Conservation (phyloP, 495 filamentous ascomycete species). For the Neurospora sp. region DNA sequence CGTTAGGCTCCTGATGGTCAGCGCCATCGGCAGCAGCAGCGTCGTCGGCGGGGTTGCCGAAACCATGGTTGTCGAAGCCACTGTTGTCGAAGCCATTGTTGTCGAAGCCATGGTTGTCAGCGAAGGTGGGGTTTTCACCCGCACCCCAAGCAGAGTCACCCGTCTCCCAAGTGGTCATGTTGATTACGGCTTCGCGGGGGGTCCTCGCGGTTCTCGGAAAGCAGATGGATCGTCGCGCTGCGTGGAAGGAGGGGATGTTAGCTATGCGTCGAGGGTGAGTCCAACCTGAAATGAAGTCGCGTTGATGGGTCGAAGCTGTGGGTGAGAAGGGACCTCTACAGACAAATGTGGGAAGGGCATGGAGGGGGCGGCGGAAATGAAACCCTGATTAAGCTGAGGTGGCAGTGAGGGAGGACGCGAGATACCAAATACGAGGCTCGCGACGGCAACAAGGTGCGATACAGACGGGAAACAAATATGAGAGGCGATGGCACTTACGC, state of each 20-base stretch:
- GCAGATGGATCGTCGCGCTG: not conserved
- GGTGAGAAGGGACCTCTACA: not conserved
- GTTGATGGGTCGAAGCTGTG: not conserved
- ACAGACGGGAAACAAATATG: not conserved
- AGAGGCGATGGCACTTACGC: not conserved
- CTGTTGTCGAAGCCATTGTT: not conserved
- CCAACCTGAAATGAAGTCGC: not conserved
- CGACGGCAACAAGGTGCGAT: not conserved
- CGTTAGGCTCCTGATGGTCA: constrained; percentile 3
- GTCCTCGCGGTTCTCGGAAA: not conserved
- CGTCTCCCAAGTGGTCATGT: not conserved
- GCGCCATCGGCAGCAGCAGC: not conserved
- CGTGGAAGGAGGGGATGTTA: not conserved
- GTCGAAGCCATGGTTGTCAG: constrained; percentile 2
- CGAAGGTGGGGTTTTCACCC: not conserved
- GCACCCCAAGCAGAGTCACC: not conserved
- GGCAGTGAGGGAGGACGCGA: not conserved
- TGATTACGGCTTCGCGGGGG: not conserved
- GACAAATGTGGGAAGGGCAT: not conserved
- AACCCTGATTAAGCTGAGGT: not conserved
- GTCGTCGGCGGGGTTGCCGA: not conserved
- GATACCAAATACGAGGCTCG: not conserved
- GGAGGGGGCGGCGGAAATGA: not conserved
- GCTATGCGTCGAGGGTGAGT: not conserved
- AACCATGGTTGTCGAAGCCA: not conserved